Base-by-base conservation (phyloP, 78 protist species). In the Speleostelium caveatum region DNA sequence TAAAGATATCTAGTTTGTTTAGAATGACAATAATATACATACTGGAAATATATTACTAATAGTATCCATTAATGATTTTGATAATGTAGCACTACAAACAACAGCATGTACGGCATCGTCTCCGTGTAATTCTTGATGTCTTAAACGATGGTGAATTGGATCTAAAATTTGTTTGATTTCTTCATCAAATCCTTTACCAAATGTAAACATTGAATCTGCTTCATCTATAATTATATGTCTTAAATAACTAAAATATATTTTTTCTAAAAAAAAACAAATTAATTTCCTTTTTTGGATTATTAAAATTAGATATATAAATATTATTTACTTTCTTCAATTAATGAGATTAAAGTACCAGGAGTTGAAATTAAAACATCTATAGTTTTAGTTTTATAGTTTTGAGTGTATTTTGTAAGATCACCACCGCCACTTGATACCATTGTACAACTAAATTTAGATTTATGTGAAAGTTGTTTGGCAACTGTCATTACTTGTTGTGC, bases 171-270 rank as follows among this genome's bases (percentile, higher is more conserved):
- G 3, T 28, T 65, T 59, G 28, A 90, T 76, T 8, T 90, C 95
- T 4, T 49, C 86, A 32, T 73, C 93, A 68, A 93, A 93, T 30
- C 95, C 95, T 28, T 75, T 69, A 12, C 88, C 88, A 39, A 45
- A 14, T 28, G 86, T 69, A 42, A 94, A 92, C 93, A 94, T 86
- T 19, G 95, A 73, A 41, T 94, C 96, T 10, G 95, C 96, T 63
- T 94, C 96, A 38, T 94, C 96, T 21, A 94, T 38, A 6, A 94
- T 73, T 30, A 94, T 33, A 56, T 74, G 39, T 45, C 69, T 55
- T 36, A 86, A 63, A 33, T 75, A 42, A 1, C 79, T 51, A 28
- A 94, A 77, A 45, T 16, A 83, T 35, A 94, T 42, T 22, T 56
- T 79, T 78, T 89, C 33, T n/a, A 8, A 56, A 35, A 22, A 49